Conservation (phyloP, 352 stramenopile genomes). For the Globisporangium alternatum region DNA sequence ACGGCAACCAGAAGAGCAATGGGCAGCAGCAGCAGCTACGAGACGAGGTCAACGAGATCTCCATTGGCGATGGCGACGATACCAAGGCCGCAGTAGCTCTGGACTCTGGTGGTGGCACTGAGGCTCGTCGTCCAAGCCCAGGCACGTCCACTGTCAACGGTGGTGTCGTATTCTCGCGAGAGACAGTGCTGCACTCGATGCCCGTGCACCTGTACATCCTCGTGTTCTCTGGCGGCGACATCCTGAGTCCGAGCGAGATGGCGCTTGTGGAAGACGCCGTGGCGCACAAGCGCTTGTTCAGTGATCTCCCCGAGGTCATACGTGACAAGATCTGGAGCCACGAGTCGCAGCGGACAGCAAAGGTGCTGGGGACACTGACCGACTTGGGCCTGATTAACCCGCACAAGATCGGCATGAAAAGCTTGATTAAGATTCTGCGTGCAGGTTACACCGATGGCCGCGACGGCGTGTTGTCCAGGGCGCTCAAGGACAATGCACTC, state of each 20-base stretch:
- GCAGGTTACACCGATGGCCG: constrained; percentile 64
- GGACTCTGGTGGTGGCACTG: background rate
- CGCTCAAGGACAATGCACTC: constrained; percentile 72
- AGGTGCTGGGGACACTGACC: constrained; percentile 67
- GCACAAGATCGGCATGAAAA: constrained; percentile 83
- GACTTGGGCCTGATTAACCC: constrained; percentile 68
- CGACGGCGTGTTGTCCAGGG: constrained; percentile 60
- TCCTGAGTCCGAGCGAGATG: constrained; percentile 56
- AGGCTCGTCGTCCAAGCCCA: background rate
- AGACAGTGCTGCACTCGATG: constrained; percentile 76
- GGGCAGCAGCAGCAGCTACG: constrained; percentile 23
- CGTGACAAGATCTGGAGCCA: constrained; percentile 70
- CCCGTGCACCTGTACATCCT: constrained; percentile 78
- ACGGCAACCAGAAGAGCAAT: constrained; percentile 26
- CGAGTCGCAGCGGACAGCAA: constrained; percentile 64
- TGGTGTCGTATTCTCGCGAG: constrained; percentile 71
- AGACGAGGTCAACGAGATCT: constrained; percentile 41
- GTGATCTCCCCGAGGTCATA: constrained; percentile 35
- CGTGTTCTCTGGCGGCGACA: constrained; percentile 65
- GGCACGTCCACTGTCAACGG: background rate
- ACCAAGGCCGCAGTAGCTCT: constrained; percentile 1
- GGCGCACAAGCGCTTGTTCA: constrained; percentile 40
- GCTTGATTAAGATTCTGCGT: constrained; percentile 66
- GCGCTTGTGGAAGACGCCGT: constrained; percentile 52
- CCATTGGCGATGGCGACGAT: constrained; percentile 32